These are phyloP conservation scores for Chloropicon primus DNA, from an alignment of 139 green algal species.

Conservation along the genomic window DNA sequence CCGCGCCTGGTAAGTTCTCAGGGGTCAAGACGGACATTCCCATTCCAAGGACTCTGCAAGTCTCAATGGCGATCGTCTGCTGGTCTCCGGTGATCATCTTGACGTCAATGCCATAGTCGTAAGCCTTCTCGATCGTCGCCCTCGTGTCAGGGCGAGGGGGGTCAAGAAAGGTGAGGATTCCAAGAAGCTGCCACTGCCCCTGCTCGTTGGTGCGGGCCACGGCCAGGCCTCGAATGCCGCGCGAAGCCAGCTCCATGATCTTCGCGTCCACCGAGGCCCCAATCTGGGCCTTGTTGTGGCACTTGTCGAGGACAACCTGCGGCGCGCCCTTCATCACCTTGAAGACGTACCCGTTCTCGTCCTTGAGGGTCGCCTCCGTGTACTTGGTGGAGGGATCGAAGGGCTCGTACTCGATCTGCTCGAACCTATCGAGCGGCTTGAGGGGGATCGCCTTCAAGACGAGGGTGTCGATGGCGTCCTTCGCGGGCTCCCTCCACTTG, in stretches of 20 bases:
- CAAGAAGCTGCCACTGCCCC: conserved; percentile 49
- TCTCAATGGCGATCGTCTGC: conserved; percentile 74
- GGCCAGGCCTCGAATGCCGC: conserved; percentile 62
- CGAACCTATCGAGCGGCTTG: background rate
- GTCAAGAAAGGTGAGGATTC: conserved; percentile 77
- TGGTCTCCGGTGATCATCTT: conserved; percentile 89
- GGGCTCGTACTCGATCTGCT: conserved; percentile 53
- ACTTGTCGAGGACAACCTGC: conserved; percentile 35
- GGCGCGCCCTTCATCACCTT: conserved; percentile 66
- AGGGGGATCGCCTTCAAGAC: conserved; percentile 33
- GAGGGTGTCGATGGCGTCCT: conserved; percentile 73
- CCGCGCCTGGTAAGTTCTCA: conserved; percentile 33
- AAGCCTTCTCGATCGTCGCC: conserved; percentile 50
- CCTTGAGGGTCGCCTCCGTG: conserved; percentile 52
- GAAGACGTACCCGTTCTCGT: conserved; percentile 39
- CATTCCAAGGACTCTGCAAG: conserved; percentile 53
- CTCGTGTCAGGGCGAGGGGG: conserved; percentile 70
- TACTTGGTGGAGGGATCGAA: conserved; percentile 80
- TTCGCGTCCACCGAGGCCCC: conserved; percentile 24
- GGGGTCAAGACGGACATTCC: conserved; percentile 60
- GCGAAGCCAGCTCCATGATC: conserved; percentile 45
- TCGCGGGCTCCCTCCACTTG: conserved; percentile 73
- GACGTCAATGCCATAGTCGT: conserved; percentile 63
- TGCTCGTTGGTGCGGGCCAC: conserved; percentile 29
- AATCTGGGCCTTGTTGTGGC: conserved; percentile 24